Base-by-base conservation (phyloP, 2,329 filamentous ascomycete genomes). In the Torrubiellomyces zombiae region DNA sequence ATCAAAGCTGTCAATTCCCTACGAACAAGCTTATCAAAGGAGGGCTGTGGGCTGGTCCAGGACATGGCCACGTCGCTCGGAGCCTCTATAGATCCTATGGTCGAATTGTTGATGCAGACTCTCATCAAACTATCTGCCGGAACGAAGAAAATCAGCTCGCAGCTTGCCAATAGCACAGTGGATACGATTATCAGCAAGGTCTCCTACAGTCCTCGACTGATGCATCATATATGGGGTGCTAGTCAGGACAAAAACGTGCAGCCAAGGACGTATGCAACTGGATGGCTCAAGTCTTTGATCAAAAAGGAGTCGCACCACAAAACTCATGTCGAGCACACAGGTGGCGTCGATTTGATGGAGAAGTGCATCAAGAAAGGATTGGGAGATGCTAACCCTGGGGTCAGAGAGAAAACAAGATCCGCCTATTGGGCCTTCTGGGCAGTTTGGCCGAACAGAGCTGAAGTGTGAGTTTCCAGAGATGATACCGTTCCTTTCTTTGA, bases 171-270 rank as follows among this genome's bases (percentile, higher is more conserved):
- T 42, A 48, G 58, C 10, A 81, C 79, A 0, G 74, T 93, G n/a
- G 75, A 89, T 36, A 70, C 63, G 12, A 74, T 98, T 26, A 67
- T 95, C 34, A 67, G 71, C 33, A 74, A 76, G 38, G 76, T 77
- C 16, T 75, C 83, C 0, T 95, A 86, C 51, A 85, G 66, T 32
- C 58, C 63, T 31, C 75, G 83, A 15, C 63, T 94, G 33, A 66
- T 94, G 60, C 79, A 92, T 47, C 86, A 95, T 41, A 60, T 95
- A 23, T 79, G 73, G 58, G 56, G 58, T 27, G 85, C 86, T 14
- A 77, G 69, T 33, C 77, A 91, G 45, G 86, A 98, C 55, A 95
- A 94, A 57, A 95, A 94, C 43, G 75, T 85, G 3, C 78, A 89
- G 42, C 76, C 85, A 10, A 72, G 89, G 32, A 68, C 69, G 2